Evolutionary conservation across 2,329 filamentous ascomycete species (phyloP), one percentile per base, ranked within the genome.

Genomic region (Metarhizium sp.): DNA sequence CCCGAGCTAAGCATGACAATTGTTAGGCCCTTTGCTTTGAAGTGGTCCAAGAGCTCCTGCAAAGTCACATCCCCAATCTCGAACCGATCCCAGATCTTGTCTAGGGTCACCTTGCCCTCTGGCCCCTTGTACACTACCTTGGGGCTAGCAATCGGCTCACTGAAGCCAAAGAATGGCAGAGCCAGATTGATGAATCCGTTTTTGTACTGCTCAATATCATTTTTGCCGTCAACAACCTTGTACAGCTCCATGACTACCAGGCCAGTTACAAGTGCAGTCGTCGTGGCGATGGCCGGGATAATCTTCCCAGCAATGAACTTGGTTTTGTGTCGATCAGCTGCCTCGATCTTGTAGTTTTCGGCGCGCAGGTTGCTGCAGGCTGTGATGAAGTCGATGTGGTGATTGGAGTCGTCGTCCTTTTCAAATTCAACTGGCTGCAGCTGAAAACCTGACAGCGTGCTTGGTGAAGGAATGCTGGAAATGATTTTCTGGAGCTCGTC

Each of bases 281-380:
- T 97, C 3, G 94, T 99, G 48, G 94, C 94, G 71, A 99, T 99
- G 49, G 94, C 94, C 25, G 94, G 94, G 62, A 99, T 99, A 63
- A 99, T 99, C 82, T 99, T 99, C 70, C 94, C 94, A 36, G 94
- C 95, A 69, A 99, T 99, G 73, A 99, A 97, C 78, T 99, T 99
- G 59, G 92, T 99, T 85, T 94, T 95, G 80, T 96, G 94, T 59
- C 90, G 83, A 68, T 99, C 92, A 0, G 94, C 92, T 60, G 85
- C 81, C 66, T 90, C 84, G 62, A 99, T 99, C 72, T 94, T 95
- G 81, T 99, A 99, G 76, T 99, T 99, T 72, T 95, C 88, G 0
- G 94, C 94, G 58, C 95, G 89, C 58, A 99, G 78, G 70, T 99
- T 99, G 77, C 92, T 96, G 61, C 92, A 92, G 1, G 92, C 91